Evolutionary conservation across 2,329 filamentous ascomycete genomes (phyloP).

Genomic region (Arthrobotrys sphaeroides): DNA sequence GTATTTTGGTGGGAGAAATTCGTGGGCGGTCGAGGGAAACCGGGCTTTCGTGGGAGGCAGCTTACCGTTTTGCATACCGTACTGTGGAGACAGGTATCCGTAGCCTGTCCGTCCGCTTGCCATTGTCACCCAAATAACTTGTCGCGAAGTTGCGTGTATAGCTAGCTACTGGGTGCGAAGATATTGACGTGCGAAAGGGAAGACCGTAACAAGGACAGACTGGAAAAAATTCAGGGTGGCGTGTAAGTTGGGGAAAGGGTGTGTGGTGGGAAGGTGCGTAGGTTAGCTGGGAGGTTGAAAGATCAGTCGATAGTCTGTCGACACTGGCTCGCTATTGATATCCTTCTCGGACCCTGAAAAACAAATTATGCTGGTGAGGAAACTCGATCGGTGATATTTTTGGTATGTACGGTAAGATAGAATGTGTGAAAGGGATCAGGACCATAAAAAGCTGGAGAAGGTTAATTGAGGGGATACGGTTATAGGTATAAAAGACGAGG

Average conservation of each 20-base stretch:
- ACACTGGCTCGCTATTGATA: conserved; percentile 27
- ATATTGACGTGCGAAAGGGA: conserved; percentile 50
- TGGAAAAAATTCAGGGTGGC: conserved; percentile 48
- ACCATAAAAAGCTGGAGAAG: conserved; percentile 49
- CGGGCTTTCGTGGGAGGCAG: conserved; percentile 23
- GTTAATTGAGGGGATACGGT: conserved; percentile 51
- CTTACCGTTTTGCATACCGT: conserved; percentile 54
- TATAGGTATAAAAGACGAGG: conserved; percentile 53
- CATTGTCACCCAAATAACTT: conserved; percentile 52
- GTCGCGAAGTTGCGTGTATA: conserved; percentile 52
- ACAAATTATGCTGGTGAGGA: conserved; percentile 41
- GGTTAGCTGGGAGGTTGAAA: conserved; percentile 18
- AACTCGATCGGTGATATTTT: conserved; percentile 53
- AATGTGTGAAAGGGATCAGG: conserved; percentile 40
- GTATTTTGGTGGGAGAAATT: conserved; percentile 46
- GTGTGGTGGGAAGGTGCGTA: conserved; percentile 37
- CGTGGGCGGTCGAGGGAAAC: conserved; percentile 6
- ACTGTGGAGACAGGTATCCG: conserved; percentile 54
- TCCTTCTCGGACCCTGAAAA: conserved; percentile 39
- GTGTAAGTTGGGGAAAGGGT: conserved; percentile 51
- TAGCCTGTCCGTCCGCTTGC: conserved; percentile 53
- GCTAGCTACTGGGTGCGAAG: conserved; percentile 49
- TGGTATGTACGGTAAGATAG: conserved; percentile 30
- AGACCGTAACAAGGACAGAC: conserved; percentile 47
- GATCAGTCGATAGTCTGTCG: conserved; percentile 53